Conservation (phyloP, 257 asterid genomes). For the Perilla frutescens region DNA sequence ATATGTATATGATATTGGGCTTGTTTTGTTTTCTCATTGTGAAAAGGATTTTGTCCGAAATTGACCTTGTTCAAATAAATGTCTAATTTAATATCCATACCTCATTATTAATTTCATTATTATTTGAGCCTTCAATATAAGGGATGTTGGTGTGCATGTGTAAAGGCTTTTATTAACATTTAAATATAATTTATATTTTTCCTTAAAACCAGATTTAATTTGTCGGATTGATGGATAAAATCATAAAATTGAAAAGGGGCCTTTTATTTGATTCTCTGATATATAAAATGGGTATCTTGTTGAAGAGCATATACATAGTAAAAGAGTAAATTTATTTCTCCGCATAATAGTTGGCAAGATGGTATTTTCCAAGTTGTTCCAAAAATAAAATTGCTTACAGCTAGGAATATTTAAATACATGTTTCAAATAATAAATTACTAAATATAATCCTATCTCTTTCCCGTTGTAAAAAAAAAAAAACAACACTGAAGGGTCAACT, state of each 20-base stretch:
- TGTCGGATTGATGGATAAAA: too few species aligned
- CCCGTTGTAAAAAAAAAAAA: background rate
- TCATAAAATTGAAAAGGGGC: too few species aligned
- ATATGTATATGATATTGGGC: background rate
- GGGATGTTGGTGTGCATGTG: too few species aligned
- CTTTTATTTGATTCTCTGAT: too few species aligned
- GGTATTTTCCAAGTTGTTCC: too few species aligned
- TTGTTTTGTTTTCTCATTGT: background rate
- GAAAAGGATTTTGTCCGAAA: background rate
- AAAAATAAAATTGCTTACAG: background rate
- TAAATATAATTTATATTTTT: too few species aligned
- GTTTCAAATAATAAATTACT: background rate
- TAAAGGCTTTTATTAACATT: too few species aligned
- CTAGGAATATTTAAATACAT: background rate
- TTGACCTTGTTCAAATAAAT: background rate
- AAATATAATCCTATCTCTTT: background rate
- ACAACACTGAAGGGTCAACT: constrained; percentile 12
- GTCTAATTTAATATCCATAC: background rate
- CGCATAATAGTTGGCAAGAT: background rate
- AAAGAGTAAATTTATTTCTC: background rate
- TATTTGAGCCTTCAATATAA: too few species aligned
- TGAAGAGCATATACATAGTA: too few species aligned
- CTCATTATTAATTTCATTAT: background rate
- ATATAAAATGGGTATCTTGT: too few species aligned
- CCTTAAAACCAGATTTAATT: too few species aligned